These are phyloP conservation scores for Ascosphaera aggregata DNA, from an alignment of 2,329 filamentous ascomycete species.

Conservation along the genomic window DNA sequence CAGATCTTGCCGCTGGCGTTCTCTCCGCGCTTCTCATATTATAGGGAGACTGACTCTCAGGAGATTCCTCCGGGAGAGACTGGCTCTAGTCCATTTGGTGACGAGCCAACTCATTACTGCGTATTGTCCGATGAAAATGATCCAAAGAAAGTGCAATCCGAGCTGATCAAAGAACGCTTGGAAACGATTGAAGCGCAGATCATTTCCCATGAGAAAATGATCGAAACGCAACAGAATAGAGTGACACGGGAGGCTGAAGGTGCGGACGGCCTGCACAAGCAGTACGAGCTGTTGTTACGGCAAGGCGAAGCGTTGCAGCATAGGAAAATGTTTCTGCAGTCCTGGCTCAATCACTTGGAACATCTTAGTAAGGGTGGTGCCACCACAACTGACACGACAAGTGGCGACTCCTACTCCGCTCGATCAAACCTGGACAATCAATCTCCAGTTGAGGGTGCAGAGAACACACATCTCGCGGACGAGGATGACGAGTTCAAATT, in stretches of 20 bases:
- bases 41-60: slow-evolving; percentile 83
- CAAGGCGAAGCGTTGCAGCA: slow-evolving; percentile 33
- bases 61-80: slow-evolving; percentile 51
- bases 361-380: slow-evolving; percentile 19
- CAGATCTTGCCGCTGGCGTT: slow-evolving; percentile 84
- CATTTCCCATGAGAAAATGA: slow-evolving; percentile 43
- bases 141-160: slow-evolving; percentile 65
- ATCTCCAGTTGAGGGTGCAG: slow-evolving; percentile 13
- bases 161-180: slow-evolving; percentile 62
- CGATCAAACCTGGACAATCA: background rate
- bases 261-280: slow-evolving; percentile 17
- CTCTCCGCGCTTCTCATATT: slow-evolving; percentile 90
- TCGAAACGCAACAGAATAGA: slow-evolving; percentile 52
- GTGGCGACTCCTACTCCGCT: slow-evolving; percentile 10
- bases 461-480: slow-evolving; percentile 14
- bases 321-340: slow-evolving; percentile 34
- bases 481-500: slow-evolving; percentile 84
- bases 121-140: slow-evolving; percentile 85
- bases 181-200: slow-evolving; percentile 59
- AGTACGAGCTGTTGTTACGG: slow-evolving; percentile 27
- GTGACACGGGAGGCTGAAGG: slow-evolving; percentile 31
- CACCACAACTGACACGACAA: slow-evolving; percentile 21
- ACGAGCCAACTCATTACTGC: slow-evolving; percentile 84
- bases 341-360: slow-evolving; percentile 34
- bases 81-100: slow-evolving; percentile 69